Evolutionary conservation across 495 filamentous ascomycete species (phyloP), one percentile per base, ranked within the genome.

Genomic region (Aspergillus leporis): DNA sequence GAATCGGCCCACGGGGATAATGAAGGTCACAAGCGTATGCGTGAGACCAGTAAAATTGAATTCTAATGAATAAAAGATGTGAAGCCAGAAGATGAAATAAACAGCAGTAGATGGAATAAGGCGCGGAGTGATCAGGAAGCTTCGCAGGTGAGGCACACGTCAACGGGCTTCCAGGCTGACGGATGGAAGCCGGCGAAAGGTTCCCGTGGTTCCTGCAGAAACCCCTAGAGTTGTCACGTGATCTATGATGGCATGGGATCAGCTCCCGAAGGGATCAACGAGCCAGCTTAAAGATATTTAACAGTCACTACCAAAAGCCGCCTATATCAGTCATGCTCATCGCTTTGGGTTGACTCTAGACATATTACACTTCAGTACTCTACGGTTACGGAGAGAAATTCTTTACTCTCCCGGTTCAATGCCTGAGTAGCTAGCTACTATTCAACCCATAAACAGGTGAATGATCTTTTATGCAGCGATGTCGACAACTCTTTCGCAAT

Each of bases 141-240:
- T 73, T 66, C 60, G 61, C 63, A 62, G 66, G 67, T 64, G 71
- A 73, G 71, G 58, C 62, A 74, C 74, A 76, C 75, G 75, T 78
- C 74, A 75, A 75, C 66, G 70, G 70, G 54, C 55, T 61, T 65
- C 66, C 67, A 69, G 64, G 61, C 62, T 59, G 65, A 61, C 46
- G 55, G 58, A 61, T 50, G 55, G 58, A 67, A 71, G 65, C 63
- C 67, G 60, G 59, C 52, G 53, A 66, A 63, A 59, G 59, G 51
- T 61, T 40, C 32, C 55, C 45, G 50, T 70, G 61, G 58, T 68
- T 67, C 59, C 61, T 66, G 54, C 64, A 55, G 66, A 56, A 43
- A 49, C 50, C 64, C 66, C 56, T 67, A 67, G 51, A 57, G 28
- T 21, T 38, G 38, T 53, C 67, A 70, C 67, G 67, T 70, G 67